Base-by-base conservation (phyloP, 2,329 filamentous ascomycete genomes). In the Mycosphaerella sp. region DNA sequence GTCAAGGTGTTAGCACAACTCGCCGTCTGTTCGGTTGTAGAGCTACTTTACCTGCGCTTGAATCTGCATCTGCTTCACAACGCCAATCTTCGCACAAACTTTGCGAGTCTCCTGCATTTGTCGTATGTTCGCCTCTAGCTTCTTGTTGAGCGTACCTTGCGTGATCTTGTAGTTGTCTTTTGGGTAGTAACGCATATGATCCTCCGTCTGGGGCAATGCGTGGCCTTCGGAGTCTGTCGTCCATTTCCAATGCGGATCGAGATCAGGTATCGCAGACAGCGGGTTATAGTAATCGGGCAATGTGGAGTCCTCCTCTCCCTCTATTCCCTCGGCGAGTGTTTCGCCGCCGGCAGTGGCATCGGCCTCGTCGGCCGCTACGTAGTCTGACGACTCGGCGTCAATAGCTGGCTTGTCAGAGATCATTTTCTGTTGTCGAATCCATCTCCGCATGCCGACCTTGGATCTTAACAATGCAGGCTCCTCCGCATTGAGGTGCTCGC, bases 61-160 rank as follows among this genome's bases (percentile, higher is more conserved):
- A 51, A 97, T 83, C 73, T 98, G 93, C 93, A 98, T 98, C 74
- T 98, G 93, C 75, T 97, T 98, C 69, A 98, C 93, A 58, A 98
- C 89, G 46, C 89, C 86, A 69, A 98, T 95, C 73, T 97, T 98
- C 9, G 90, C 90, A 65, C 90, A 95, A 31, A 98, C 80, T 69
- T 96, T 97, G 62, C 93, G 81, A 0, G 93, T 98, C 66, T 97
- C 92, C 70, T 98, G 93, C 79, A 98, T 91, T 68, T 96, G 91
- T 57, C 83, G 83, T 72, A 97, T 89, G 64, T 98, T 98, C 52
- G 84, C 82, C 63, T 96, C 89, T 72, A 98, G 86, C 68, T 86
- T 92, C 63, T 82, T 83, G 1, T 86, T 78, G 36, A 98, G 73
- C 50, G 80, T 80, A 68, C 90, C 87, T 34, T 84, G 78, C 0